Conservation (phyloP, 768 basidiomycete species). For the Pleurotus cornucopiae region DNA sequence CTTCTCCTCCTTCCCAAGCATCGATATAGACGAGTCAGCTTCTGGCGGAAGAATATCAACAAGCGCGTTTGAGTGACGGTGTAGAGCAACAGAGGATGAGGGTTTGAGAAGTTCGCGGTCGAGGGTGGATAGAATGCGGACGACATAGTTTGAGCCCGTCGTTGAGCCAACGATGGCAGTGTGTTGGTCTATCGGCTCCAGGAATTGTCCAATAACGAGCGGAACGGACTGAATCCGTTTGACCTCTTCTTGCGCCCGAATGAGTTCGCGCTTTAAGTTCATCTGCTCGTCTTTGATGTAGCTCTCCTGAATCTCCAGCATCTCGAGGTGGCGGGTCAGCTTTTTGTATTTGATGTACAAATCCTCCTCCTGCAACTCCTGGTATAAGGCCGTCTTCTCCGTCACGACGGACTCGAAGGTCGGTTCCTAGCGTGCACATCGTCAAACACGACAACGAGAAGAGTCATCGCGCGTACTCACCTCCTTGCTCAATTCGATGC, state of each 20-base stretch:
- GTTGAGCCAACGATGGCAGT: conserved; percentile 97
- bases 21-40: conserved; percentile 94
- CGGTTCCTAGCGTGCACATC: conserved; percentile 57
- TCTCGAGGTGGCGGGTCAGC: conserved; percentile 89
- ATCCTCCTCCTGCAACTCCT: conserved; percentile 89
- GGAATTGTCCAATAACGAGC: conserved; percentile 97
- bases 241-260: conserved; percentile 98
- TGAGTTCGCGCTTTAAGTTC: conserved; percentile 95
- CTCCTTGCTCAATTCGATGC: conserved; percentile 79
- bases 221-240: conserved; percentile 99
- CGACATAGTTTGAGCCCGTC: conserved; percentile 97
- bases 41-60: conserved; percentile 98
- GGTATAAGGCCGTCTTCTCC: conserved; percentile 84
- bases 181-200: conserved; percentile 97
- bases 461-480: conserved; percentile 36
- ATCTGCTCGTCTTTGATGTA: conserved; percentile 99
- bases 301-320: conserved; percentile 90
- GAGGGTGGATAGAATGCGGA: conserved; percentile 92
- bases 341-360: conserved; percentile 98
- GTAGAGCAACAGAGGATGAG: conserved; percentile 95
- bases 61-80: conserved; percentile 96
- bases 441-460: too few species aligned
- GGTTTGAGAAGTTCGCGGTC: conserved; percentile 98
- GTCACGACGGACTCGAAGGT: conserved; percentile 84
- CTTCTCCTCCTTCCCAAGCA: conserved; percentile 92